Conservation (phyloP, 805 yeast genomes). For the Wickerhamiella azymoides region DNA sequence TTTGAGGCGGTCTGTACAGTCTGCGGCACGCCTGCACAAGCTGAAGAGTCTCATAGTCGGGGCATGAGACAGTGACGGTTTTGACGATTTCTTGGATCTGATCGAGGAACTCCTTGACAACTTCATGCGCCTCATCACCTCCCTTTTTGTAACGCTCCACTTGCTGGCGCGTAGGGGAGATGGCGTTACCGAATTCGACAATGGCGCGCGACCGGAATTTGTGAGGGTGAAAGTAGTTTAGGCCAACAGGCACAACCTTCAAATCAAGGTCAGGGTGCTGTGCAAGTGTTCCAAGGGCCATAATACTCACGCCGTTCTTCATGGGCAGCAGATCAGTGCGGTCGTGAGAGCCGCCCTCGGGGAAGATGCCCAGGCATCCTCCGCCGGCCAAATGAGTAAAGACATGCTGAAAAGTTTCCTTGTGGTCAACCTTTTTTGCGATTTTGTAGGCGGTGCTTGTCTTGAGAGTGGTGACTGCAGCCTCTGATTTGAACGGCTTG, state of each 20-base stretch:
- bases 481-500: slow-evolving; percentile 45
- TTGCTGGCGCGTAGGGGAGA: slow-evolving; percentile 47
- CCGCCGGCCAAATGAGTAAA: slow-evolving; percentile 72
- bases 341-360: slow-evolving; percentile 98
- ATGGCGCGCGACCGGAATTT: slow-evolving; percentile 92
- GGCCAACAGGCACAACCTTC: slow-evolving; percentile 88
- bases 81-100: slow-evolving; percentile 57
- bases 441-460: slow-evolving; percentile 48
- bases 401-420: slow-evolving; percentile 67
- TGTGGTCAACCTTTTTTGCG: slow-evolving; percentile 79
- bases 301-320: slow-evolving; percentile 94
- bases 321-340: slow-evolving; percentile 81
- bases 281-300: slow-evolving; percentile 92
- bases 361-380: slow-evolving; percentile 81
- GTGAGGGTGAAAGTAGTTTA: slow-evolving; percentile 94
- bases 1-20: slow-evolving; percentile 48
- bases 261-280: slow-evolving; percentile 62
- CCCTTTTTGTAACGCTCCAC: slow-evolving; percentile 48
- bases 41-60: slow-evolving; percentile 79
- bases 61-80: slow-evolving; percentile 78
- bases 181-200: slow-evolving; percentile 83
- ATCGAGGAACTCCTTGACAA: slow-evolving; percentile 59
- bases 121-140: slow-evolving; percentile 49
- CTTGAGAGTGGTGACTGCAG: slow-evolving; percentile 24
- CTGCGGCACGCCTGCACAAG: slow-evolving; percentile 87